Evolutionary conservation across 140 eudicot genomes (phyloP), one percentile per base, ranked within the genome.

Genomic region (Stevia rebaudiana): DNA sequence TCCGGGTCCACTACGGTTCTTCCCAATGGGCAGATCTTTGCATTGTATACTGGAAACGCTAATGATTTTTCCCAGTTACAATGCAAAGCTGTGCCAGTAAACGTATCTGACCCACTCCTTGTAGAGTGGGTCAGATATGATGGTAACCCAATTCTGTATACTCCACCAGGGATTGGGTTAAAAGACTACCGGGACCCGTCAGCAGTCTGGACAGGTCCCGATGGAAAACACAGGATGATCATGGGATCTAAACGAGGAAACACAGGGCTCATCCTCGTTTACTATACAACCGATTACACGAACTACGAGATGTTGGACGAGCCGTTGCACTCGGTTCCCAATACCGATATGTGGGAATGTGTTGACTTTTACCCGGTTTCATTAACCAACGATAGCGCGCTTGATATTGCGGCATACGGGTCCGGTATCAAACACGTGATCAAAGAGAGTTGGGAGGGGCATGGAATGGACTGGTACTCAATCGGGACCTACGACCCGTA

Each of bases 281-380:
- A 83, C 23, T 44, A 83, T 12, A 79, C 89, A 0, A 48, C 50
- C n/a, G 77, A 83, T 52, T 83, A 72, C 63, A 79, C 65, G 3
- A 75, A 61, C 25, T 83, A 62, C 15, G 82, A 48, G 11, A 6
- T 76, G 50, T 49, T 63, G 63, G 74, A 79, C 1, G 78, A 74
- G 49, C 54, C 74, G 4, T 52, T 83, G 72, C 89, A 83, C 37
- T 63, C 78, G 22, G 89, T 83, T 30, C 78, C 73, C 18, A 72
- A 74, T 39, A 83, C 85, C 6, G 85, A 82, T 48, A 83, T 83
- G 89, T 83, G 89, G 89, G 89, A 83, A 69, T 83, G 89, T 28
- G 85, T 73, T 7, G 89, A 83, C 70, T 74, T 83, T 48, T 83
- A 76, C 66, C 89, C 89, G 0, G 70, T 83, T 24, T 79, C 89